phyloP scores from a whole-genome alignment of 2,329 filamentous ascomycete genomes.

The Coleophoma cylindrospora region DNA sequence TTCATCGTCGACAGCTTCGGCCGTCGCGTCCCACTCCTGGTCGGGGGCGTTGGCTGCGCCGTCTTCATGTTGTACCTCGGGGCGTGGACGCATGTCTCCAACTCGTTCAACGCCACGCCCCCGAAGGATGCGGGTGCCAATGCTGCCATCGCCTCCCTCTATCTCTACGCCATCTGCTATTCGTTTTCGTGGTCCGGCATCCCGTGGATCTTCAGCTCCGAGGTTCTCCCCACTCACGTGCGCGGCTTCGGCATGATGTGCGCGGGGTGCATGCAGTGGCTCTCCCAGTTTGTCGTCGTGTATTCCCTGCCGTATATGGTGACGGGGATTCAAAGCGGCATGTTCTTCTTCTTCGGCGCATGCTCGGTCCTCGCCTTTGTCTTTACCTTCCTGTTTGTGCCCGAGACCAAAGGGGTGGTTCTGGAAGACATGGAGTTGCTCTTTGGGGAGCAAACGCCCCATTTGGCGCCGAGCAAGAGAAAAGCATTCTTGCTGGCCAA shows the following conservation, averaged over 20 bases:
- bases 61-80: slow-evolving; percentile 24
- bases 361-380: slow-evolving; percentile 22
- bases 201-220: slow-evolving; percentile 33
- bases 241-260: slow-evolving; percentile 7
- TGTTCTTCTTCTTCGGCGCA: not conserved
- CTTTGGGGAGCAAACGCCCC: slow-evolving; percentile 26
- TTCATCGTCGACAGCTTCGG: slow-evolving; percentile 14
- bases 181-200: slow-evolving; percentile 39
- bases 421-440: slow-evolving; percentile 45
- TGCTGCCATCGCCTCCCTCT: slow-evolving; percentile 8
- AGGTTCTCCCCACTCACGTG: slow-evolving; percentile 36
- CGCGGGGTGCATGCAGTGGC: not conserved
- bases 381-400: slow-evolving; percentile 47
- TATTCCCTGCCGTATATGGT: not conserved
- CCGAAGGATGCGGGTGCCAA: slow-evolving; percentile 32
- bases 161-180: slow-evolving; percentile 32
- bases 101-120: slow-evolving; percentile 32
- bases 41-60: slow-evolving; percentile 34
- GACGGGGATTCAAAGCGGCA: not conserved
- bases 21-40: slow-evolving; percentile 22
- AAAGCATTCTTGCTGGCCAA: too few relatives aligned
- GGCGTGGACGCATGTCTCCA: slow-evolving; percentile 33
- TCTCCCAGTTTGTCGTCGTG: not conserved
- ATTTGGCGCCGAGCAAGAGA: too few relatives aligned
- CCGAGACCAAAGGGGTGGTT: slow-evolving; percentile 62